Percentiles rank a stretch among this genome's conserved stretches.
Evolutionary conservation across 768 basidiomycete species (phyloP).

Genomic region (Paxillus ammoniavirescens): DNA sequence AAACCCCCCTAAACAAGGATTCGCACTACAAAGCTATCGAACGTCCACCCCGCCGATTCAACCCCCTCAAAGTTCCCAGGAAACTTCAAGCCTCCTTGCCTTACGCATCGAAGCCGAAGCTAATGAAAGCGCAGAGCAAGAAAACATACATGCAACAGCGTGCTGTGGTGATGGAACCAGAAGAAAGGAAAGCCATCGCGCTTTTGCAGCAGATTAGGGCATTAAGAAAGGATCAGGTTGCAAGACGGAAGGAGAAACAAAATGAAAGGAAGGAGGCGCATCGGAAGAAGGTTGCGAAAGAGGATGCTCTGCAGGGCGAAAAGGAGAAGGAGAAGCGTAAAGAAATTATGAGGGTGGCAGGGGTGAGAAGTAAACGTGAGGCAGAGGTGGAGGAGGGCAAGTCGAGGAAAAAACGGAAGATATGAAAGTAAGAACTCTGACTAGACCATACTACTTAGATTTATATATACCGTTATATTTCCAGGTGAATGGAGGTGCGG

Average conservation of each 20-base stretch:
- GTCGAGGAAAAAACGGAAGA: conserved; percentile 54
- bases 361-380: conserved; percentile 71
- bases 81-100: conserved; percentile 91
- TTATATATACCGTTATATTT: too few species aligned
- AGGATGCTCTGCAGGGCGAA: conserved; percentile 56
- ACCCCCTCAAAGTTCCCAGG: conserved; percentile 82
- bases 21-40: conserved; percentile 87
- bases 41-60: conserved; percentile 82
- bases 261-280: conserved; percentile 68
- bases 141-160: conserved; percentile 93
- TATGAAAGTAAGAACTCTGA: too few species aligned
- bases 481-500: too few species aligned
- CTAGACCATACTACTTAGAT: too few species aligned
- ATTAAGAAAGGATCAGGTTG: conserved; percentile 84
- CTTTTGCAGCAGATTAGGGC: conserved; percentile 93
- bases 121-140: conserved; percentile 68
- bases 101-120: conserved; percentile 88
- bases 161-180: conserved; percentile 92
- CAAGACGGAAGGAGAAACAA: conserved; percentile 81
- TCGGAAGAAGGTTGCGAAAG: conserved; percentile 71
- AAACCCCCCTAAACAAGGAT: conserved; percentile 78
- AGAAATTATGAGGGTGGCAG: conserved; percentile 68
- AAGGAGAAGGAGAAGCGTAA: conserved; percentile 78
- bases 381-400: conserved; percentile 57
- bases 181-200: conserved; percentile 90